phyloP scores from a whole-genome alignment of 192 early-diverging fungal genomes.

The Coemansia sp. region DNA sequence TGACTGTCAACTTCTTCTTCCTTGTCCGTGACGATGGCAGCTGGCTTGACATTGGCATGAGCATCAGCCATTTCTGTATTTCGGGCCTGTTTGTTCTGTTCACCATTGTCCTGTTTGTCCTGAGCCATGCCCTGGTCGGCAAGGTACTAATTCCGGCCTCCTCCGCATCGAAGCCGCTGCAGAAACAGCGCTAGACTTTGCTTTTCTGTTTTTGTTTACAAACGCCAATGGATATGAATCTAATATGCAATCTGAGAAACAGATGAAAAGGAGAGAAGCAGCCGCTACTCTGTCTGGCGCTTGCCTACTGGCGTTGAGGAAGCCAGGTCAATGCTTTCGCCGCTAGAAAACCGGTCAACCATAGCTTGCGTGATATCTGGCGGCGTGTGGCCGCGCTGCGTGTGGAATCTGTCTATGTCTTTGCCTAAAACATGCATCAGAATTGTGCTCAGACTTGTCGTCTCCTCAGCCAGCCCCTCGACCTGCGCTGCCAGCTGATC shows the following conservation, averaged over 20 bases:
- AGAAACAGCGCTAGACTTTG: slow-evolving; percentile 29
- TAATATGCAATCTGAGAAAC: background rate
- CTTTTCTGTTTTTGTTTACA: slow-evolving; percentile 1
- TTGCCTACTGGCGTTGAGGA: background rate
- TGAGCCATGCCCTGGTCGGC: slow-evolving; percentile 66
- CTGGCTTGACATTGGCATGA: slow-evolving; percentile 97
- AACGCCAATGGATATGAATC: background rate
- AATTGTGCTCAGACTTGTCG: slow-evolving; percentile 23
- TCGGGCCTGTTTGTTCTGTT: slow-evolving; percentile 90
- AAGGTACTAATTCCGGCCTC: slow-evolving; percentile 45
- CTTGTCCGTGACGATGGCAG: slow-evolving; percentile 87
- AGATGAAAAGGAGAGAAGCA: background rate
- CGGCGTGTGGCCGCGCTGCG: slow-evolving; percentile 26
- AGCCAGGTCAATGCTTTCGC: slow-evolving; percentile 14
- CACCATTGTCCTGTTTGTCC: slow-evolving; percentile 81
- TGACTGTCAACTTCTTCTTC: slow-evolving; percentile 97
- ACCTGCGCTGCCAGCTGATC: slow-evolving; percentile 25
- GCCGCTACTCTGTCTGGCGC: background rate
- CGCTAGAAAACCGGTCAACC: slow-evolving; percentile 29
- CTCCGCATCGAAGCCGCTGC: slow-evolving; percentile 8
- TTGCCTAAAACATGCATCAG: slow-evolving; percentile 44
- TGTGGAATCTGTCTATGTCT: slow-evolving; percentile 23
- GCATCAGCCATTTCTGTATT: slow-evolving; percentile 95
- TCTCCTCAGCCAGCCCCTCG: slow-evolving; percentile 25
- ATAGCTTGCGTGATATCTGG: slow-evolving; percentile 26